These are phyloP conservation scores for Ophiognomonia clavigignenti-juglandacearum DNA, from an alignment of 2,329 filamentous ascomycete species.

Conservation along the genomic window DNA sequence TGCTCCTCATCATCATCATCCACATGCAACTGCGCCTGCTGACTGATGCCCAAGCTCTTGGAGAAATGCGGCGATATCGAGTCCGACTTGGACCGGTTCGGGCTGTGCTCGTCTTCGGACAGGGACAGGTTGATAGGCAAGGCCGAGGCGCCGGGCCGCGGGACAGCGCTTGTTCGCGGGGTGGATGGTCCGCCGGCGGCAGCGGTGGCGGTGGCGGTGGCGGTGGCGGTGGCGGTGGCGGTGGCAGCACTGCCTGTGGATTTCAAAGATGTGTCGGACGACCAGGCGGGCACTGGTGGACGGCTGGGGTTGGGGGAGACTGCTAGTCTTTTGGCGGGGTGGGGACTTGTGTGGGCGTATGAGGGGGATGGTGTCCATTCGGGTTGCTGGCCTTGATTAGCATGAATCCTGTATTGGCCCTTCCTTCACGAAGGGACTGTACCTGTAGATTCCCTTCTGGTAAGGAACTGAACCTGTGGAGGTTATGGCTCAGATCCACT, in stretches of 20 bases:
- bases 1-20: slow-evolving; percentile 74
- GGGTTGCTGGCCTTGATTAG: slow-evolving; percentile 22
- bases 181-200: slow-evolving; percentile 20
- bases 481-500: slow-evolving; percentile 21
- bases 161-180: slow-evolving; percentile 19
- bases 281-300: slow-evolving; percentile 51
- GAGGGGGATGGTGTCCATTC: slow-evolving; percentile 43
- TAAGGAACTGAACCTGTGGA: slow-evolving; percentile 28
- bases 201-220: too few relatives aligned
- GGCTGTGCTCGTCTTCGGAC: slow-evolving; percentile 57
- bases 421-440: slow-evolving; percentile 2
- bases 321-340: slow-evolving; percentile 47
- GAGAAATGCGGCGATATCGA: slow-evolving; percentile 34
- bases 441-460: slow-evolving; percentile 28
- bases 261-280: slow-evolving; percentile 28
- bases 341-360: slow-evolving; percentile 35
- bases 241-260: slow-evolving; percentile 7
- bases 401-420: not conserved
- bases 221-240: too few relatives aligned
- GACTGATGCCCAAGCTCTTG: slow-evolving; percentile 30
- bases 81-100: slow-evolving; percentile 46
- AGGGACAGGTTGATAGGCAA: slow-evolving; percentile 48
- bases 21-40: slow-evolving; percentile 52
- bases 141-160: slow-evolving; percentile 21
- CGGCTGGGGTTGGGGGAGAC: slow-evolving; percentile 46